These are phyloP conservation scores for Diutina mesorugosa DNA, from an alignment of 1,139 yeast genomes.

Conservation along the genomic window DNA sequence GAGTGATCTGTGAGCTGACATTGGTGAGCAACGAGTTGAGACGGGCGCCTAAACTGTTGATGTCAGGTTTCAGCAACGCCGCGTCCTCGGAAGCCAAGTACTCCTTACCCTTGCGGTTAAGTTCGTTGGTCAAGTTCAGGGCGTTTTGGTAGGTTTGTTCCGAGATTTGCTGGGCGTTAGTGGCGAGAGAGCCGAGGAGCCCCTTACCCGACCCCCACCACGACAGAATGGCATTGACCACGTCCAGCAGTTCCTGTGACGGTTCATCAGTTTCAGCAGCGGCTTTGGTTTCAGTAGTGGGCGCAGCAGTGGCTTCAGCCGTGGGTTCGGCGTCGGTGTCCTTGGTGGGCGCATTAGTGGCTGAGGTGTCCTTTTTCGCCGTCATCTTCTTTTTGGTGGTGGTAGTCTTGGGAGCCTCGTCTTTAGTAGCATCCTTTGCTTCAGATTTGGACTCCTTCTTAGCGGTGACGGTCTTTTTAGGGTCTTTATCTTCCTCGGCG, in stretches of 20 bases:
- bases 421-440: too few relatives aligned
- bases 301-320: not conserved
- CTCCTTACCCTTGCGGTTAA: constrained; percentile 29
- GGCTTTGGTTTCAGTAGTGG: constrained; percentile 2
- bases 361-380: not conserved
- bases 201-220: constrained; percentile 83
- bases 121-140: constrained; percentile 27
- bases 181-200: constrained; percentile 41
- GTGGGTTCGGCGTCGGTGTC: not conserved
- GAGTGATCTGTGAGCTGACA: constrained; percentile 29
- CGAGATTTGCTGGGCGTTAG: constrained; percentile 28
- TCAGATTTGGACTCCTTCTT: not conserved
- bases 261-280: constrained; percentile 2
- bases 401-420: not conserved
- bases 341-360: not conserved
- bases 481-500: constrained; percentile 28
- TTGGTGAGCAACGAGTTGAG: constrained; percentile 24
- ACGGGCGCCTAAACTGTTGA: constrained; percentile 16
- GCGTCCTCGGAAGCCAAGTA: constrained; percentile 13
- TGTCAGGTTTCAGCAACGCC: constrained; percentile 15
- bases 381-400: not conserved
- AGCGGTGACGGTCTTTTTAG: not conserved
- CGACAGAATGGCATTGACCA: constrained; percentile 54
- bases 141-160: constrained; percentile 34
- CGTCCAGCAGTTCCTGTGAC: constrained; percentile 28